Evolutionary conservation across 345 rosid genomes (phyloP), one percentile per base, ranked within the genome.

Genomic region (Odontarrhena argentea): DNA sequence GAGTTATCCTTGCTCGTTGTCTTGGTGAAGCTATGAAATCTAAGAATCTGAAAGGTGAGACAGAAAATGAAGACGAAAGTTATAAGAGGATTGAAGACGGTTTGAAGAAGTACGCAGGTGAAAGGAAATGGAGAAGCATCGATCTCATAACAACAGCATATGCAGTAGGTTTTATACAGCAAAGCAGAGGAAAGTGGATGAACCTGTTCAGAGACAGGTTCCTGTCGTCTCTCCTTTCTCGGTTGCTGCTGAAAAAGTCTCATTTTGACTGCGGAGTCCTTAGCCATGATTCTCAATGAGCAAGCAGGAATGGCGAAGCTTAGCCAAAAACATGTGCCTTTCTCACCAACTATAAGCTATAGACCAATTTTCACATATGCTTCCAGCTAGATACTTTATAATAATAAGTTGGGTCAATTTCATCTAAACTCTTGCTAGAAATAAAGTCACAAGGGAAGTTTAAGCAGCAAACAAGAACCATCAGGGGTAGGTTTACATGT

Each of bases 51-150:
- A 15, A 32, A 37, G 59, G 63, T 40, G 75, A 28, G 9, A 47
- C 44, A 50, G 72, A 70, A 22, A 45, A 60, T 22, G 69, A 67
- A 6, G 74, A 60, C 12, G 78, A 63, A 25, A 78, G 68, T 34
- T 58, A 72, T 42, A 52, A 54, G 71, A 65, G 79, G 75, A 78
- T 83, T 25, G 81, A 78, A 56, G 42, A 65, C 46, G 81, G 82
- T 6, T 54, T 86, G 78, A 73, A 77, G 3, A 83, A 77, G 36
- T 83, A 76, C 35, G 82, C 80, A 30, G 25, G 67, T 41, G 80
- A 78, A 67, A 83, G 94, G 76, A 83, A 81, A 78, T 85, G 91
- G 94, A 82, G 94, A 78, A 78, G 86, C 78, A 45, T 82, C 49
- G 86, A 78, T 61, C 81, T 87, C 8, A 74, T 82, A 37, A 73